Conservation (phyloP, 2,329 filamentous ascomycete genomes). For the Aureobasidium lini region DNA sequence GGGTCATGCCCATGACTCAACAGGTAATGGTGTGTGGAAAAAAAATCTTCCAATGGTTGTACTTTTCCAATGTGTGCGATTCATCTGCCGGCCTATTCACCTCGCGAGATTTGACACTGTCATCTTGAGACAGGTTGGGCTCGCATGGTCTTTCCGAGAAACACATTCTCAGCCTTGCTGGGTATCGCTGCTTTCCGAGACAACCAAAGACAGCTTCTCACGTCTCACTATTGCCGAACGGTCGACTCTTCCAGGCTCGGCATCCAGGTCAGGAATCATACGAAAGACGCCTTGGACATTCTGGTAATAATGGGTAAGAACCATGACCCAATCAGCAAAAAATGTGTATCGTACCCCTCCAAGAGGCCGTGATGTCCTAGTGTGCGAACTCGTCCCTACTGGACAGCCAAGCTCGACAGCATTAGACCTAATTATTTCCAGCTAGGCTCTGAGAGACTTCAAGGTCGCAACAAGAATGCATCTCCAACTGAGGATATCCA, state of each 20-base stretch:
- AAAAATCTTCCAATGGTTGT: neutral
- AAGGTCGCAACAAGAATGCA: neutral
- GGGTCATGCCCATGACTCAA: constrained; percentile 1
- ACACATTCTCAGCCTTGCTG: neutral
- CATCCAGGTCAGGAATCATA: neutral
- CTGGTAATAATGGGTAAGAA: neutral
- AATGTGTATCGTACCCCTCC: no score
- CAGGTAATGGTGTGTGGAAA: neutral
- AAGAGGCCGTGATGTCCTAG: no score
- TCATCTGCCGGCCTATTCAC: neutral
- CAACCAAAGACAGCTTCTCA: neutral
- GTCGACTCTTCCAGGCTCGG: neutral
- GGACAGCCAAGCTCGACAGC: no score
- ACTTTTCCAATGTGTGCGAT: no score
- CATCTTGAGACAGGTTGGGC: neutral
- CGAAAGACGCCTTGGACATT: neutral
- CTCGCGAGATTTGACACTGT: neutral
- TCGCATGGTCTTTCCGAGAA: neutral
- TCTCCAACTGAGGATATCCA: neutral
- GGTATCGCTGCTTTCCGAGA: neutral
- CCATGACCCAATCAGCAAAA: neutral
- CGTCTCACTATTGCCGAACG: neutral
- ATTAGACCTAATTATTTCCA: neutral
- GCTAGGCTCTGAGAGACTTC: neutral
- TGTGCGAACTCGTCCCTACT: no score